Percentiles rank a stretch among this genome's conserved stretches.
phyloP scores from a whole-genome alignment of 163 green algal species.

The Prototheca wickerhamii region DNA sequence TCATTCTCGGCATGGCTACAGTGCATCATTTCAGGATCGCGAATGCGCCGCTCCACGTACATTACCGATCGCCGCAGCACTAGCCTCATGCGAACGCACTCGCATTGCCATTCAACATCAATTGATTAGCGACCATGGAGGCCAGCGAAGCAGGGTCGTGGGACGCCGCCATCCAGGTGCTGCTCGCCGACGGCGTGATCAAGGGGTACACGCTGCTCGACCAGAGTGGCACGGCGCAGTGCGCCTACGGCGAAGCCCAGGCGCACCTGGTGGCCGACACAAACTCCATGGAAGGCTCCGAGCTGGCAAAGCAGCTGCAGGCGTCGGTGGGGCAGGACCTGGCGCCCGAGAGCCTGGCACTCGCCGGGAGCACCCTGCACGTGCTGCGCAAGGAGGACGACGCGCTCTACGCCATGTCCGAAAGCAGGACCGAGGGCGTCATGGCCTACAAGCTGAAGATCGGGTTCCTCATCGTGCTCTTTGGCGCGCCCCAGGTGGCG shows the following conservation, averaged over 20 bases:
- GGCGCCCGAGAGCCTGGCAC: background rate
- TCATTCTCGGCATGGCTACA: too few relatives aligned
- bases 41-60: too few relatives aligned
- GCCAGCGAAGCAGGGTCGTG: background rate
- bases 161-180: background rate
- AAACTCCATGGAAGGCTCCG: background rate
- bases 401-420: background rate
- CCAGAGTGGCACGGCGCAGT: background rate
- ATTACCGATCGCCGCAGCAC: too few relatives aligned
- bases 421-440: background rate
- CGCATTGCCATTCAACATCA: background rate
- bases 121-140: background rate
- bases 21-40: too few relatives aligned
- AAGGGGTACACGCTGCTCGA: background rate
- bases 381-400: background rate
- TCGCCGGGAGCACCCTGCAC: background rate
- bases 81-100: too few relatives aligned
- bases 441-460: background rate
- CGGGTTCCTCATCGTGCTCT: background rate
- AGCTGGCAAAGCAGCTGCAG: background rate
- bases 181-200: background rate
- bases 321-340: background rate
- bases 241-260: background rate
- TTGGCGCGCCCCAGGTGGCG: background rate
- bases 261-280: background rate